A percentile compares a stretch with the other conserved stretches of the same genome.
Evolutionary conservation across 352 stramenopile genomes (phyloP).

Genomic region (Pythium chondricola): DNA sequence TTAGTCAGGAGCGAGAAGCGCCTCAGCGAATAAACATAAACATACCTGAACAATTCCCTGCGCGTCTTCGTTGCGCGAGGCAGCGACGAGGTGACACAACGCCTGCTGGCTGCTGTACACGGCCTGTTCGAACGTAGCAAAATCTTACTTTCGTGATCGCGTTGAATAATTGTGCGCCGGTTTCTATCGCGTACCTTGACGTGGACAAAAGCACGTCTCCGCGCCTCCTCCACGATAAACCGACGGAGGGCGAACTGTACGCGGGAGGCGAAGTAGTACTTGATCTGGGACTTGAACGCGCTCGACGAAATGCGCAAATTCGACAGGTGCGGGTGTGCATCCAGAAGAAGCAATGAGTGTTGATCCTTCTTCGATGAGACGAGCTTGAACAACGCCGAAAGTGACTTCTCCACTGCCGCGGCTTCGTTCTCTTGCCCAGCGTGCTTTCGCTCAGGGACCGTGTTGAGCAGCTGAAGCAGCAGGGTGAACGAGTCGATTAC

Average conservation of each 20-base stretch:
- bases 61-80: conserved; percentile 50
- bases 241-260: conserved; percentile 24
- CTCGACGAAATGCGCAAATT: conserved; percentile 23
- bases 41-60: conserved; percentile 68
- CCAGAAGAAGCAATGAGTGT: conserved; percentile 23
- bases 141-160: no score
- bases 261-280: conserved; percentile 24
- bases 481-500: conserved; percentile 26
- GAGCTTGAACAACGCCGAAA: conserved; percentile 18
- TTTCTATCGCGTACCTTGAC: conserved; percentile 16
- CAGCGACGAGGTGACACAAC: conserved; percentile 52
- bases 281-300: conserved; percentile 20
- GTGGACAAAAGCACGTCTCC: conserved; percentile 20
- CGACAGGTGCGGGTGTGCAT: conserved; percentile 23
- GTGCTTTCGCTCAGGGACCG: conserved; percentile 17
- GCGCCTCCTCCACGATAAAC: conserved; percentile 22
- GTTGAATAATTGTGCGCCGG: no score
- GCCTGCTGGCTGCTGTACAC: conserved; percentile 40
- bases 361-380: conserved; percentile 13
- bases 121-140: conserved; percentile 24
- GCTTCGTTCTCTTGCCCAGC: conserved; percentile 16
- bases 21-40: not conserved
- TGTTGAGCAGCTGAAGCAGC: conserved; percentile 22
- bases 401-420: conserved; percentile 21
- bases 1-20: not conserved